A percentile compares a stretch with the other conserved stretches of the same genome.
Conservation (phyloP, 163 green algal genomes). For the Chlorella variabilis region DNA sequence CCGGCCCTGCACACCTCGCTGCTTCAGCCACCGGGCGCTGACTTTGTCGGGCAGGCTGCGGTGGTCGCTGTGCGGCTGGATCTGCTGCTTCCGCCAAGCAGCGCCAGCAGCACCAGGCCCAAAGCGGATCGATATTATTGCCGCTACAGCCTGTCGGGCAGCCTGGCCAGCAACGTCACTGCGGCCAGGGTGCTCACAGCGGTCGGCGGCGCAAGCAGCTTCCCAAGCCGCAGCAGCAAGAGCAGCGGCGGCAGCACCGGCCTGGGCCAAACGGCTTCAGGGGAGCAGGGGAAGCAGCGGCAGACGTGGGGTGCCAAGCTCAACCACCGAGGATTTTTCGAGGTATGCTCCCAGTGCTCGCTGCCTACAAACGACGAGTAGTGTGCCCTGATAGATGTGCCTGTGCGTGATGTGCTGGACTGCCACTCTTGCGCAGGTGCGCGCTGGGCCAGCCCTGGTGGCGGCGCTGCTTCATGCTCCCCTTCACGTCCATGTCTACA, state of each 20-base stretch:
- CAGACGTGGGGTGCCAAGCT: constrained; percentile 16
- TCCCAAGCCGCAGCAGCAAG: background rate
- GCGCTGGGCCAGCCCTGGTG: background rate
- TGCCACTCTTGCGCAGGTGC: no score
- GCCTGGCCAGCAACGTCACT: background rate
- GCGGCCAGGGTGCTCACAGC: background rate
- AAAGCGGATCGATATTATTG: constrained; percentile 27
- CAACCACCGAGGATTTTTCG: constrained; percentile 3
- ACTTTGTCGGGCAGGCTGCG: background rate
- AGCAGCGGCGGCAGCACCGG: background rate
- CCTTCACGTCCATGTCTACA: constrained; percentile 13
- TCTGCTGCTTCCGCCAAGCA: background rate
- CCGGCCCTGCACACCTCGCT: background rate
- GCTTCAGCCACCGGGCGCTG: constrained; percentile 17
- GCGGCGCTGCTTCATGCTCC: constrained; percentile 4
- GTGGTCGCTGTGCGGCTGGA: constrained; percentile 14
- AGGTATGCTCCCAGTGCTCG: background rate
- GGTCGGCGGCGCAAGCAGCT: background rate
- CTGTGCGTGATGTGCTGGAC: no score
- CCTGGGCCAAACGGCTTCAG: background rate
- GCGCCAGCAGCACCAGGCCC: background rate
- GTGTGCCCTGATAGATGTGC: no score
- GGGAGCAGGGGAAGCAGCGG: background rate
- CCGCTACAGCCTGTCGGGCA: constrained; percentile 16
- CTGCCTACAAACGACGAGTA: no score